Evolutionary conservation across 257 asterid genomes (phyloP).

Genomic region (Jasminum sambac): DNA sequence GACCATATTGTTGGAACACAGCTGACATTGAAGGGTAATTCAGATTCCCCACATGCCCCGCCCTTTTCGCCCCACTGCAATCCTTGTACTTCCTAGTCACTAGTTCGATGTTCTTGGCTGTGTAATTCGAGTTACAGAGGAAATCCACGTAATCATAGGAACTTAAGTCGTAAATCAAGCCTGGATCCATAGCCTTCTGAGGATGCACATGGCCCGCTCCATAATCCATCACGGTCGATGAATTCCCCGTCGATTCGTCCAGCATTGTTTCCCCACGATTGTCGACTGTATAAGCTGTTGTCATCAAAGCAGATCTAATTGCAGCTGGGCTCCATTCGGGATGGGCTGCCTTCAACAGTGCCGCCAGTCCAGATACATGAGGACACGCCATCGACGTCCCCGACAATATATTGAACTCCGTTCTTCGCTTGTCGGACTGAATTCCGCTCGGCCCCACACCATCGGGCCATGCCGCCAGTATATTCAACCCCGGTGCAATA

Average conservation of each 20-base stretch:
- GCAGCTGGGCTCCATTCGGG: slow-evolving; percentile 96
- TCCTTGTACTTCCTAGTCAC: slow-evolving; percentile 54
- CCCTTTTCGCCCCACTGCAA: slow-evolving; percentile 67
- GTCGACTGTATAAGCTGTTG: slow-evolving; percentile 75
- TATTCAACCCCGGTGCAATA: slow-evolving; percentile 87
- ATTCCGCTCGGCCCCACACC: slow-evolving; percentile 69
- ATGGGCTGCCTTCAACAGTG: slow-evolving; percentile 83
- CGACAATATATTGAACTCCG: slow-evolving; percentile 76
- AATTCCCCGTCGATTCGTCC: slow-evolving; percentile 76
- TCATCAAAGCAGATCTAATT: slow-evolving; percentile 83
- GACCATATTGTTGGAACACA: slow-evolving; percentile 65
- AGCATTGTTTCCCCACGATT: slow-evolving; percentile 62
- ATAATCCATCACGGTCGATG: slow-evolving; percentile 75
- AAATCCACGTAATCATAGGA: slow-evolving; percentile 74
- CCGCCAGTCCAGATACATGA: slow-evolving; percentile 81
- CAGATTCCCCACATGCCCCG: slow-evolving; percentile 77
- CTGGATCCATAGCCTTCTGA: slow-evolving; percentile 85
- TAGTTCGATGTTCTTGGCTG: slow-evolving; percentile 50
- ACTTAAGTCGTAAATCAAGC: slow-evolving; percentile 64
- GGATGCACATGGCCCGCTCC: slow-evolving; percentile 95
- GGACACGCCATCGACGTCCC: slow-evolving; percentile 98
- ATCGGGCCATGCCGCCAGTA: slow-evolving; percentile 92
- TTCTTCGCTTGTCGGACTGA: slow-evolving; percentile 58
- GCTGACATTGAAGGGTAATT: slow-evolving; percentile 79
- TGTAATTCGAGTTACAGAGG: slow-evolving; percentile 76